These are phyloP conservation scores for Neurospora pannonica DNA, from an alignment of 495 filamentous ascomycete species.

Conservation along the genomic window DNA sequence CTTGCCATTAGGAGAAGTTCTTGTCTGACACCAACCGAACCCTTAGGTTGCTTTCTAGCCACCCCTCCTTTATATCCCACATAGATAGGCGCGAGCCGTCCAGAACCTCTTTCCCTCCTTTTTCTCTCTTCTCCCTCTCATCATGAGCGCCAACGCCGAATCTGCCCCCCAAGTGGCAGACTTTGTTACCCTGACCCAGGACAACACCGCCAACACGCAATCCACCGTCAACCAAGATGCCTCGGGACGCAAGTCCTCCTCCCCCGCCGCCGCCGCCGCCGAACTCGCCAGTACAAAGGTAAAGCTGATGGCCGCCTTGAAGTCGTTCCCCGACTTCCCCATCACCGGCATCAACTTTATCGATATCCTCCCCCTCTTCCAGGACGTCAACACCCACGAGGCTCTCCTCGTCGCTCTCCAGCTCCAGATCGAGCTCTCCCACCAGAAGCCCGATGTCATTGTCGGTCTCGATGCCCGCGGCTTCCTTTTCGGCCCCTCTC, in stretches of 20 bases:
- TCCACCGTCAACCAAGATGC: conserved; percentile 38
- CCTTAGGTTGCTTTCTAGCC: conserved; percentile 1
- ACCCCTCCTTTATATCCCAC: conserved; percentile 22
- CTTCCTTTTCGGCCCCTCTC: conserved; percentile 86
- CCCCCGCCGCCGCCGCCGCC: conserved; percentile 64
- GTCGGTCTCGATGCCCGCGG: conserved; percentile 91
- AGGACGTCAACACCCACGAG: conserved; percentile 62
- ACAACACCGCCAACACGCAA: conserved; percentile 24
- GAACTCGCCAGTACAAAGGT: conserved; percentile 92
- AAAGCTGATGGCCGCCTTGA: conserved; percentile 45
- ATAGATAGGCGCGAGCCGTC: conserved; percentile 10
- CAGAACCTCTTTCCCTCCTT: conserved; percentile 1
- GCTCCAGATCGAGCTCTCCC: conserved; percentile 50
- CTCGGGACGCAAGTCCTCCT: conserved; percentile 48
- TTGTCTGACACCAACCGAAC: not conserved
- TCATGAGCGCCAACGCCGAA: conserved; percentile 46
- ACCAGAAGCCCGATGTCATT: conserved; percentile 68
- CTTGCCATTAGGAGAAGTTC: not conserved
- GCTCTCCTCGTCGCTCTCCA: conserved; percentile 78
- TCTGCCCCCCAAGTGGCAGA: conserved; percentile 15
- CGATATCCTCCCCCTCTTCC: conserved; percentile 97
- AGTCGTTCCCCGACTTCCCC: conserved; percentile 88
- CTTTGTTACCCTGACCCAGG: conserved; percentile 4
- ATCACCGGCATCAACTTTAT: conserved; percentile 91
- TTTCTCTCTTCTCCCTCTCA: conserved; percentile 33